Base-by-base conservation (phyloP, 805 yeast genomes). In the Pichia scutulata region DNA sequence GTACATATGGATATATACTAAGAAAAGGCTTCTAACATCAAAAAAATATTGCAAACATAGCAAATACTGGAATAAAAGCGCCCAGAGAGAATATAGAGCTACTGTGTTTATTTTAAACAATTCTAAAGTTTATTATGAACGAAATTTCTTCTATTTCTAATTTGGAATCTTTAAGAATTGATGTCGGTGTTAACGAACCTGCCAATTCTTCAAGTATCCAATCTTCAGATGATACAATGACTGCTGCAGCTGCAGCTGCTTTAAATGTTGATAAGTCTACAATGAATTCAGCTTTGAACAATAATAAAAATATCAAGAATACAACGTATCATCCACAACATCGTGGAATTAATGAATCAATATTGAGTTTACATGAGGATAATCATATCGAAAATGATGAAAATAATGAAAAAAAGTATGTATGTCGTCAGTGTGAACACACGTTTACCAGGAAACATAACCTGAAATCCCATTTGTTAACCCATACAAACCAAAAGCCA, bases 361-460 rank as follows among this genome's bases (percentile, higher is more conserved):
- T 33, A 16, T 16, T 33, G 37, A n/a, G 4, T n/a, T 7, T 33
- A 33, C 18, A 16, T 33, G 37, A 33, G 2, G 19, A 13, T 6
- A 37, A 24, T 39, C 7, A 22, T 18, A 7, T 16, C 8, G 12
- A 22, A 13, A n/a, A 19, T 26, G 24, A 33, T 23, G n/a, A 33
- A 26, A 39, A 36, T n/a, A 22, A 43, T 22, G 37, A 24, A n/a
- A 73, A 69, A 52, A 66, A 63, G 47, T 79, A 71, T 56, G 66
- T 65, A 19, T 85, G 93, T 61, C 70, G 75, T 18, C 72, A 75
- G 9, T 85, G 93, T 60, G 67, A 75, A 47, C 85, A 81, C 55
- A 69, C 78, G 0, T 85, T 85, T 66, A 80, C 88, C 2, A 70
- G 93, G 43, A 82, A 78, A 57, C 92, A 86, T 64, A 85, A 85